These are phyloP conservation scores for Cicer yamashitae DNA, from an alignment of 306 rosid species.

Conservation along the genomic window DNA sequence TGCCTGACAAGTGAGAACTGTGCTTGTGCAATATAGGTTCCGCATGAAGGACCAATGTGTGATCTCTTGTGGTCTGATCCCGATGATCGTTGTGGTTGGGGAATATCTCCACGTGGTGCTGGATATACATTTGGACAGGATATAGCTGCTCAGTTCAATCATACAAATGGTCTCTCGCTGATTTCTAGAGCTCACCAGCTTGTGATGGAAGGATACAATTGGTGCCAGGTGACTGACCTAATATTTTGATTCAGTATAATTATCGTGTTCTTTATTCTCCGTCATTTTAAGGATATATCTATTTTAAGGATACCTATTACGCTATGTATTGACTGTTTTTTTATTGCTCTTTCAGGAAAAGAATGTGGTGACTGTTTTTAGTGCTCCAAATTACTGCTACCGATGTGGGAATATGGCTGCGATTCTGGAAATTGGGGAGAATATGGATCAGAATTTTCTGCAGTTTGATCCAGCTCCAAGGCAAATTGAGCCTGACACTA, in stretches of 20 bases:
- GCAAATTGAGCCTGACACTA: constrained; percentile 94
- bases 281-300: neutral
- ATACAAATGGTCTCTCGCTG: constrained; percentile 90
- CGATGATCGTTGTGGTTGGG: constrained; percentile 99
- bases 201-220: constrained; percentile 98
- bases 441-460: constrained; percentile 97
- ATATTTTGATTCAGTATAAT: constrained; percentile 1
- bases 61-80: constrained; percentile 99
- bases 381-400: constrained; percentile 97
- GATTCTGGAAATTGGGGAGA: constrained; percentile 94
- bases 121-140: constrained; percentile 99
- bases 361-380: constrained; percentile 97
- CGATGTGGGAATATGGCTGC: constrained; percentile 99
- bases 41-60: constrained; percentile 99
- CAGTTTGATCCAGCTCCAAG: constrained; percentile 99
- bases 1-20: constrained; percentile 30
- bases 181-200: constrained; percentile 99
- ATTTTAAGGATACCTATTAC: neutral
- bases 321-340: constrained; percentile 38
- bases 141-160: constrained; percentile 94
- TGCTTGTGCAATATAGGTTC: constrained; percentile 65
- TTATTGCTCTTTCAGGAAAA: constrained; percentile 69
- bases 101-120: constrained; percentile 99
- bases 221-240: constrained; percentile 87
- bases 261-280: neutral